Percentiles rank a stretch among this genome's conserved stretches.
These are phyloP conservation scores for Favolaschia claudopus DNA, from an alignment of 768 basidiomycete species.

Conservation along the genomic window DNA sequence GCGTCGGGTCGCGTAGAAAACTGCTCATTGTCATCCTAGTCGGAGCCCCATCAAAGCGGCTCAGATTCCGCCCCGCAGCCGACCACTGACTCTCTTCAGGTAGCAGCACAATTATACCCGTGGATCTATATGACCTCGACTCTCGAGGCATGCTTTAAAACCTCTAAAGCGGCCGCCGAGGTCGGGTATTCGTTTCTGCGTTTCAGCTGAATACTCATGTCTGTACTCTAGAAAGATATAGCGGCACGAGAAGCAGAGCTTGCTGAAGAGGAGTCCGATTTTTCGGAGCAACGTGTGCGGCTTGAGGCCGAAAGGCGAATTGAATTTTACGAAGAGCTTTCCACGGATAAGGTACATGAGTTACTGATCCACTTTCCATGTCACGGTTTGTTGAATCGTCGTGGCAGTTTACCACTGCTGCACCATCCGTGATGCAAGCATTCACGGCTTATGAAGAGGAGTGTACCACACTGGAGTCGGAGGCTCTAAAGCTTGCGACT, in stretches of 20 bases:
- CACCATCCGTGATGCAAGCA: constrained; percentile 55
- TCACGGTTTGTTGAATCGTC: not conserved
- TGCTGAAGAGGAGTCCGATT: constrained; percentile 46
- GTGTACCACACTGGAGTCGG: constrained; percentile 48
- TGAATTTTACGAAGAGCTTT: constrained; percentile 56
- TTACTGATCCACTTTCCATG: not conserved
- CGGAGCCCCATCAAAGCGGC: constrained; percentile 6
- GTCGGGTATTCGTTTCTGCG: constrained; percentile 28
- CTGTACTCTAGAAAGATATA: constrained; percentile 43
- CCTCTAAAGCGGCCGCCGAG: constrained; percentile 45
- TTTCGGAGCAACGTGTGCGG: constrained; percentile 50
- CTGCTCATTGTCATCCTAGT: not conserved
- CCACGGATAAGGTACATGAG: constrained; percentile 43
- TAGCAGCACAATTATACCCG: constrained; percentile 62
- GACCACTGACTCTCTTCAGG: constrained; percentile 49
- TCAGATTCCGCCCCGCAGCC: constrained; percentile 28
- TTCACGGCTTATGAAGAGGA: constrained; percentile 56
- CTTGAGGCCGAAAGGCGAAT: constrained; percentile 51
- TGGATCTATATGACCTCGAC: constrained; percentile 69
- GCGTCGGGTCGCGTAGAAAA: constrained; percentile 3
- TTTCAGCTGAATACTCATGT: not conserved
- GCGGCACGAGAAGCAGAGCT: constrained; percentile 43
- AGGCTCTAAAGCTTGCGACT: constrained; percentile 52
- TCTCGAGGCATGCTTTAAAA: constrained; percentile 57
- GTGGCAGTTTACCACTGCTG: constrained; percentile 49